Evolutionary conservation across 352 stramenopile genomes (phyloP).

Genomic region (Phytophthora quininea): DNA sequence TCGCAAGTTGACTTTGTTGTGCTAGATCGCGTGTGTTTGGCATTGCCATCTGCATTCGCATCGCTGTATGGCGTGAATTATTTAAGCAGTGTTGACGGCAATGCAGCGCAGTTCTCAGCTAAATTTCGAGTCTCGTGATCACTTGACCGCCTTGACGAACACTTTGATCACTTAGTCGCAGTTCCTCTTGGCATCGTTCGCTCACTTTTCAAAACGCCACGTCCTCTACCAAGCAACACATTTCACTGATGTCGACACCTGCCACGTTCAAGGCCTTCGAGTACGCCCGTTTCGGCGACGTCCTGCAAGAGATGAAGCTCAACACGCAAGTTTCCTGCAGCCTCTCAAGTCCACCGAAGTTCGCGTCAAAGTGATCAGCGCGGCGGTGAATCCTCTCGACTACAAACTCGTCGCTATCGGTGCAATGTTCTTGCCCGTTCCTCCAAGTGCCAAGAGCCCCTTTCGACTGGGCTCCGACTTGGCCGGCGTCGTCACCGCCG

Average conservation of each 20-base stretch:
- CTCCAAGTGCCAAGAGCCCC: conserved; percentile 12
- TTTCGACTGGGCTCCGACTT: conserved; percentile 30
- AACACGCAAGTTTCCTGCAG: conserved; percentile 8
- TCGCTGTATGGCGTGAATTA: neutral
- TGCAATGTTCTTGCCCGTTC: conserved; percentile 12
- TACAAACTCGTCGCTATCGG: conserved; percentile 27
- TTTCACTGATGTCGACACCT: conserved; percentile 11
- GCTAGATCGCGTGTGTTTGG: neutral
- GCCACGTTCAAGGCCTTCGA: conserved; percentile 33
- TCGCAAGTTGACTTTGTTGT: neutral
- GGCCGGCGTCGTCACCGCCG: conserved; percentile 25
- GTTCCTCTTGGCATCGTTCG: neutral
- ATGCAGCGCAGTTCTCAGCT: neutral
- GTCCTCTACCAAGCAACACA: conserved; percentile 8
- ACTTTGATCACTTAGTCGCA: too few relatives aligned
- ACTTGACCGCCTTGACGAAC: neutral
- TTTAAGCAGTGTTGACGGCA: neutral
- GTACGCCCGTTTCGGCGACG: conserved; percentile 22
- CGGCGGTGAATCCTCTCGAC: conserved; percentile 35
- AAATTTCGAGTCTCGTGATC: neutral
- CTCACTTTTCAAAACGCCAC: conserved; percentile 18
- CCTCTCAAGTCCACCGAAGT: conserved; percentile 23
- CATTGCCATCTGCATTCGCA: neutral
- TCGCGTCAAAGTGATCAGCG: conserved; percentile 30
- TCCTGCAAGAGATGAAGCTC: conserved; percentile 24